Percentiles rank a stretch among this genome's conserved stretches.
Conservation (phyloP, 352 stramenopile species). For the Phytopythium montanum region DNA sequence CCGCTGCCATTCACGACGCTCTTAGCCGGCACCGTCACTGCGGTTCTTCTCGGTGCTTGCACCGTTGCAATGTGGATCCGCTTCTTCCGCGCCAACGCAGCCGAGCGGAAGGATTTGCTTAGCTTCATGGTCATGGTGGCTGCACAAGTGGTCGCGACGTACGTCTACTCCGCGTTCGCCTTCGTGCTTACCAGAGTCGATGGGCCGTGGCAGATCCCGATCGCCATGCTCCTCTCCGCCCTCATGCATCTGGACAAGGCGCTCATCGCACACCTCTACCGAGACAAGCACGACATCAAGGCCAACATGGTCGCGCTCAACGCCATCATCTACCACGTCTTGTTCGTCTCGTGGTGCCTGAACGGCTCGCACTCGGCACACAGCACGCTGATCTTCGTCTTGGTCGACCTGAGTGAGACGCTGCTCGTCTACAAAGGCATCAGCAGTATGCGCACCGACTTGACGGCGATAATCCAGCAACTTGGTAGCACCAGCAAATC, state of each 20-base stretch:
- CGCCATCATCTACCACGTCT: conserved; percentile 6
- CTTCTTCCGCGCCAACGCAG: not conserved
- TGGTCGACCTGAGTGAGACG: conserved; percentile 15
- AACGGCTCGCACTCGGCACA: conserved; percentile 14
- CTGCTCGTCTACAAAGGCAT: conserved; percentile 10
- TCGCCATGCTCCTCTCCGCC: conserved; percentile 13
- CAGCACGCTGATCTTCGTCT: conserved; percentile 17
- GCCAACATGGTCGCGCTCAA: no score
- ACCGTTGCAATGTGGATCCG: not conserved
- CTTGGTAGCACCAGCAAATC: not conserved
- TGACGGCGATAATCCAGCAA: not conserved
- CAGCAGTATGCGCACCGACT: not conserved
- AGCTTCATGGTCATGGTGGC: conserved; percentile 25
- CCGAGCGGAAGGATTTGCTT: conserved; percentile 12
- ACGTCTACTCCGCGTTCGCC: conserved; percentile 22
- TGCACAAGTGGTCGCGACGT: conserved; percentile 28
- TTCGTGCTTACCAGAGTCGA: conserved; percentile 15
- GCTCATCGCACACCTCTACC: conserved; percentile 17
- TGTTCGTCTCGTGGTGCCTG: conserved; percentile 26
- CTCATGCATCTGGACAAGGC: conserved; percentile 23
- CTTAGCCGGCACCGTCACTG: no score
- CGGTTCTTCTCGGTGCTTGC: conserved; percentile 11
- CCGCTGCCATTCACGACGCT: no score
- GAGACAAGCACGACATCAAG: conserved; percentile 18
- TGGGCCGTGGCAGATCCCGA: conserved; percentile 6